A percentile compares a stretch with the other conserved stretches of the same genome.
Evolutionary conservation across 495 filamentous ascomycete genomes (phyloP).

Genomic region (Neurospora sp.): DNA sequence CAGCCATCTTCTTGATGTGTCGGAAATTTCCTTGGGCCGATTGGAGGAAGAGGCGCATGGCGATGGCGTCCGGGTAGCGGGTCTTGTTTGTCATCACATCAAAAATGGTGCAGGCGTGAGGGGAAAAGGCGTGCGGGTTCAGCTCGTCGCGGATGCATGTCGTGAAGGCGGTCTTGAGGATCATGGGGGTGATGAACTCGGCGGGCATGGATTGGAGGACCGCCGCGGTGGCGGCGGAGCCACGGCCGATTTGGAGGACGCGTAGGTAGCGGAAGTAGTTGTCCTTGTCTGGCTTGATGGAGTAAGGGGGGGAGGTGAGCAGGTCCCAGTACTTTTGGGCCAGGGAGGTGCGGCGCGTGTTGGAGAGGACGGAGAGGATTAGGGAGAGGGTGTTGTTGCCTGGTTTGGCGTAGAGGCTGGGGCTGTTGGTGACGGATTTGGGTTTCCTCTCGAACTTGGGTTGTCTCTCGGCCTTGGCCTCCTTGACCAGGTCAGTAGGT

Average conservation of each 20-base stretch:
- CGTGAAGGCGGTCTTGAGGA: slow-evolving; percentile 61
- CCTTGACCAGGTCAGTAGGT: not conserved
- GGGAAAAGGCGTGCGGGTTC: slow-evolving; percentile 48
- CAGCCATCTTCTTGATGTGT: slow-evolving; percentile 5
- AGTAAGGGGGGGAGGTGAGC: slow-evolving; percentile 41
- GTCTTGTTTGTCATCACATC: slow-evolving; percentile 40
- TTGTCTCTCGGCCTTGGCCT: not conserved
- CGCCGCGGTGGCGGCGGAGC: slow-evolving; percentile 43
- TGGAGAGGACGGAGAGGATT: slow-evolving; percentile 49
- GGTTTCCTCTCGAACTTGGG: not conserved
- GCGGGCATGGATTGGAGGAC: slow-evolving; percentile 42
- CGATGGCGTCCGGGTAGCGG: slow-evolving; percentile 30
- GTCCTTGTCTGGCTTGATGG: slow-evolving; percentile 55
- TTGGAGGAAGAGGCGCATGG: slow-evolving; percentile 31
- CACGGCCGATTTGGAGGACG: slow-evolving; percentile 51
- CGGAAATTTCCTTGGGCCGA: slow-evolving; percentile 23
- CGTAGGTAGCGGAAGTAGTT: slow-evolving; percentile 59
- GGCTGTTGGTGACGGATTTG: not conserved
- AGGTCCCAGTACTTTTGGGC: slow-evolving; percentile 63
- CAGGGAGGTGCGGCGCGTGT: slow-evolving; percentile 35
- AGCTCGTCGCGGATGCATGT: slow-evolving; percentile 59
- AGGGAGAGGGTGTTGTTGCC: slow-evolving; percentile 61
- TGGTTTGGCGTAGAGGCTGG: slow-evolving; percentile 36
- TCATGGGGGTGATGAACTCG: slow-evolving; percentile 31
- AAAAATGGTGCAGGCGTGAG: slow-evolving; percentile 46